A percentile compares a stretch with the other conserved stretches of the same genome.
These are phyloP conservation scores for Populus pruinosa DNA, from an alignment of 345 rosid species.

Conservation along the genomic window DNA sequence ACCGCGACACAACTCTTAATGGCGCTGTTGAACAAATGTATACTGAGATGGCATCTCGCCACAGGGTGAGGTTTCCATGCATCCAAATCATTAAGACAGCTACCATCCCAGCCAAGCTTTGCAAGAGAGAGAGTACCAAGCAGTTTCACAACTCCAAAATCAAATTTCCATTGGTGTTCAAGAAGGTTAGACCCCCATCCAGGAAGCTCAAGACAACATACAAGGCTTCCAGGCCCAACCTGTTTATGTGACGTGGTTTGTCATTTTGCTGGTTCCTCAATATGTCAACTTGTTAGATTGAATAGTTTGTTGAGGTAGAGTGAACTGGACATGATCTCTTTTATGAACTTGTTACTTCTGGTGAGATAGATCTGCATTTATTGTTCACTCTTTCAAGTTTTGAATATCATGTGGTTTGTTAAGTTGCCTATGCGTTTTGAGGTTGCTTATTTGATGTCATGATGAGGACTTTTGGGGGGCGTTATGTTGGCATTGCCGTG, in stretches of 20 bases:
- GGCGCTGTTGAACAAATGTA: conserved; percentile 72
- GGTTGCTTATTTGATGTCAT: background rate
- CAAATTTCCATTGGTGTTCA: conserved; percentile 63
- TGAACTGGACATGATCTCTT: background rate
- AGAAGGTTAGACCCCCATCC: conserved; percentile 61
- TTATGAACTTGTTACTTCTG: background rate
- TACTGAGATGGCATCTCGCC: conserved; percentile 66
- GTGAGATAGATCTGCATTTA: background rate
- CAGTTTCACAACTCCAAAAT: conserved; percentile 62
- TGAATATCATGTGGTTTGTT: background rate
- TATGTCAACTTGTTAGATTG: background rate
- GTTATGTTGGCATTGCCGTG: background rate
- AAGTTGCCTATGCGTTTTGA: background rate
- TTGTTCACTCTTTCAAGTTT: background rate
- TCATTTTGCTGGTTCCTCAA: background rate
- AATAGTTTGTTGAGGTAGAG: background rate
- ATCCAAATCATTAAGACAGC: conserved; percentile 70
- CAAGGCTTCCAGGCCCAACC: conserved; percentile 68
- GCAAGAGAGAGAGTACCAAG: conserved; percentile 68
- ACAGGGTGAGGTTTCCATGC: conserved; percentile 63
- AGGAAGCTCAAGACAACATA: conserved; percentile 63
- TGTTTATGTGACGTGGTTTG: conserved; percentile 34
- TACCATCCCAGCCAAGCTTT: conserved; percentile 54
- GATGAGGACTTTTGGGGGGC: background rate
- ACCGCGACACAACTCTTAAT: conserved; percentile 50